These are phyloP conservation scores for Fusarium palustre DNA, from an alignment of 2,329 filamentous ascomycete genomes.

Conservation along the genomic window DNA sequence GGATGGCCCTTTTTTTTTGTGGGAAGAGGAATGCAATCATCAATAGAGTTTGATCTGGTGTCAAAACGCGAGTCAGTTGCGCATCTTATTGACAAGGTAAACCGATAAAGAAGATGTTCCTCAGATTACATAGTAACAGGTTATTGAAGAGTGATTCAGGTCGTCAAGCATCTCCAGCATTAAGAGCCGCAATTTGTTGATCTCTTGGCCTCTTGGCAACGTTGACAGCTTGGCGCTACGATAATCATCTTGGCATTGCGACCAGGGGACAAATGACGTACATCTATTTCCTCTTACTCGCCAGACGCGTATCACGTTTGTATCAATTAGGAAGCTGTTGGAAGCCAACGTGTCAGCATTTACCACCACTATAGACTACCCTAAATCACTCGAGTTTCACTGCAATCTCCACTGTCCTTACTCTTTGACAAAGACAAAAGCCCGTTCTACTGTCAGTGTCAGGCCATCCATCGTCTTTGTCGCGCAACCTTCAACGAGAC, in stretches of 20 bases:
- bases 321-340: slow-evolving; percentile 10
- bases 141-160: not conserved
- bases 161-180: slow-evolving; percentile 4
- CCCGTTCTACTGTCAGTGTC: not conserved
- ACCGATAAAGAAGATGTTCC: not conserved
- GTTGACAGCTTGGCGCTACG: slow-evolving; percentile 25
- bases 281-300: too few relatives aligned
- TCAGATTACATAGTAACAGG: not conserved
- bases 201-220: slow-evolving; percentile 34
- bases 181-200: slow-evolving; percentile 19
- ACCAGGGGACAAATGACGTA: not conserved
- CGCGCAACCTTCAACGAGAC: not conserved
- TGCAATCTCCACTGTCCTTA: not conserved
- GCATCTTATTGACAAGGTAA: not conserved
- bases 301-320: not conserved
- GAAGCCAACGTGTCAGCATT: not conserved
- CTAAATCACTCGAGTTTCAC: not conserved
- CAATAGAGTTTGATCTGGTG: slow-evolving; percentile 20
- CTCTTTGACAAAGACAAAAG: too few relatives aligned
- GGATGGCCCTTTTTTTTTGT: not conserved
- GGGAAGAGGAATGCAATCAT: slow-evolving; percentile 9
- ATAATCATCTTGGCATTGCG: slow-evolving; percentile 13
- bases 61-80: not conserved
- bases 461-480: too few relatives aligned
- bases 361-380: not conserved